Evolutionary conservation across 352 stramenopile genomes (phyloP).

Genomic region (Pythium scleroteichum): DNA sequence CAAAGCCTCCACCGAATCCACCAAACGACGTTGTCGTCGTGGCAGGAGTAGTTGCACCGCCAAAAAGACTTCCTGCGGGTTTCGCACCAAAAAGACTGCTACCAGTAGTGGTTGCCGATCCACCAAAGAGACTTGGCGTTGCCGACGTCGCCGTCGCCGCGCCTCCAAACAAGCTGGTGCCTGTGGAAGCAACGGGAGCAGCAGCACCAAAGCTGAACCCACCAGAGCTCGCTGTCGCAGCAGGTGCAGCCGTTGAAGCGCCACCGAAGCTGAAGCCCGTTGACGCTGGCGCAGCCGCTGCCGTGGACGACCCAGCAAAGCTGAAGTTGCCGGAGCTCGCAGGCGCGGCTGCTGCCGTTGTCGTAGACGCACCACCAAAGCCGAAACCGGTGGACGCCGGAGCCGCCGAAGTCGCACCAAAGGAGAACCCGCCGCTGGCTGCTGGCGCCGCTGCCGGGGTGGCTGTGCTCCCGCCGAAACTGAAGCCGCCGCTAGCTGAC

Average conservation of each 20-base stretch:
- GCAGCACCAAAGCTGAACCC: constrained; percentile 36
- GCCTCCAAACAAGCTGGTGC: constrained; percentile 30
- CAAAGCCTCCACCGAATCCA: constrained; percentile 22
- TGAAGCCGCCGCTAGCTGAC: constrained; percentile 23
- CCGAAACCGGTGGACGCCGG: constrained; percentile 16
- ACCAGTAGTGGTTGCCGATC: constrained; percentile 17
- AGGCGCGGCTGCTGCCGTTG: neutral
- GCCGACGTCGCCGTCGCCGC: constrained; percentile 15
- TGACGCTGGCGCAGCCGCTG: constrained; percentile 8
- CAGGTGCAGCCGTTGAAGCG: constrained; percentile 21
- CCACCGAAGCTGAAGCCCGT: constrained; percentile 31
- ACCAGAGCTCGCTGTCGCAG: constrained; percentile 18
- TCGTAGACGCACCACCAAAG: constrained; percentile 8
- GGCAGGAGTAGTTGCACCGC: constrained; percentile 11
- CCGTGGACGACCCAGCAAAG: constrained; percentile 32
- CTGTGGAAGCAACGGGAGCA: constrained; percentile 16
- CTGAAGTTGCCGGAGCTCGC: constrained; percentile 21
- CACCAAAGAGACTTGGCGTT: constrained; percentile 33
- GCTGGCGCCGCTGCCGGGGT: constrained; percentile 2
- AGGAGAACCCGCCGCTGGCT: constrained; percentile 20
- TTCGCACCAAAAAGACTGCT: constrained; percentile 19
- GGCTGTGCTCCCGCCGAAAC: constrained; percentile 15
- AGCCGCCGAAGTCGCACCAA: constrained; percentile 13
- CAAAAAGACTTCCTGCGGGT: constrained; percentile 28
- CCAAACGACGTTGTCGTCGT: constrained; percentile 27